Evolutionary conservation across 345 rosid genomes (phyloP), one percentile per base, ranked within the genome.

Genomic region (Citrus sp.): DNA sequence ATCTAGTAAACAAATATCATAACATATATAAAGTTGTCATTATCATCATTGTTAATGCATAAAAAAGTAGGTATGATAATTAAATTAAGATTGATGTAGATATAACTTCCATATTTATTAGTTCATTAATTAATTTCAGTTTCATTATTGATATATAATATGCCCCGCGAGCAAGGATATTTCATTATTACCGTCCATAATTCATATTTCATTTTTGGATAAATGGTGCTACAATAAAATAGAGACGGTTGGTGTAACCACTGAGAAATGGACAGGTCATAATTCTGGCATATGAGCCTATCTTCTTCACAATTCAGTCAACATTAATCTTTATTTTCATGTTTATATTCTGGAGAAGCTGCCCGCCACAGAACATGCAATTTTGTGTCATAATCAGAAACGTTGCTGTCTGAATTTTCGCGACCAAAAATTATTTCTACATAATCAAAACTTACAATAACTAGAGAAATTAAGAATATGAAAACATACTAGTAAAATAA

Each of bases 381-480:
- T 75, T 7, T 54, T 28, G 55, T 56, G 73, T 76, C 73, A 5
- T 63, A 76, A 27, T 80, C 67, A 13, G 25, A 62, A 65, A 80
- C 42, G 79, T 70, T 62, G 76, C 32, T 76, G 76, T 80, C 79
- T 55, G 40, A 80, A 22, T 28, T 70, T 71, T 34, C 10, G 58
- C 35, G 28, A 51, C 71, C 58, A 54, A 75, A 54, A 25, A 7
- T 56, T 40, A 16, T 14, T 40, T 66, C n/a, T 30, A 49, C 25
- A 28, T 62, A 42, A 61, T 9, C 16, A 2, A 65, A 65, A 13
- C 9, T 24, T 18, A 46, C 16, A 46, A 46, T 13, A 46, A 34
- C 25, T 7, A 24, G 28, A 34, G 61, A 73, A 54, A 72, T 51
- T 35, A 56, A 22, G 19, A 58, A 37, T 19, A 37, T 37, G 24